Conservation (phyloP, 331 rosid species). For the Dryas integrifolia region DNA sequence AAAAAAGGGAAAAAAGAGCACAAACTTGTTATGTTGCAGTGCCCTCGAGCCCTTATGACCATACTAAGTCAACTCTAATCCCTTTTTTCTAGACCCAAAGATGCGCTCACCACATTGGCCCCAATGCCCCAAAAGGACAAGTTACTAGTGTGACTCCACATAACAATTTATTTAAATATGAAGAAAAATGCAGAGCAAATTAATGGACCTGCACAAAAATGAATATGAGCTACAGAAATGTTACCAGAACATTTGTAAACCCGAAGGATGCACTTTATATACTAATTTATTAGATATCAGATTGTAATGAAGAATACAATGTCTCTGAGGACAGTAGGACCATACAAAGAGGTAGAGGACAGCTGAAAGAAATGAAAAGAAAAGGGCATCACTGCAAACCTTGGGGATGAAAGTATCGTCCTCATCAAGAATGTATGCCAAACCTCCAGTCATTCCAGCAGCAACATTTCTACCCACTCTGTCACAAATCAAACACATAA, state of each 20-base stretch:
- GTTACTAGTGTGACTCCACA: too few relatives aligned
- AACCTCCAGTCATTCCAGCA: conserved; percentile 99
- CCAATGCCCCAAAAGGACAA: too few relatives aligned
- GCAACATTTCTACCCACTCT: conserved; percentile 99
- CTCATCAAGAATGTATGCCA: conserved; percentile 93
- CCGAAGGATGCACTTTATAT: background rate
- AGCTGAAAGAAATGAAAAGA: background rate
- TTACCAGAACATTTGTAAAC: too few relatives aligned
- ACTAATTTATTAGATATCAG: background rate
- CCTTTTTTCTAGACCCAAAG: too few relatives aligned
- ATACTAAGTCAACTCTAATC: too few relatives aligned
- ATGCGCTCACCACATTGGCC: too few relatives aligned
- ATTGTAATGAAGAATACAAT: background rate
- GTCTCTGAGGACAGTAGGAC: background rate
- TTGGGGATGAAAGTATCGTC: conserved; percentile 79
- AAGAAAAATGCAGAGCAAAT: background rate
- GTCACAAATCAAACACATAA: conserved; percentile 34
- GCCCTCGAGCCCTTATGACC: too few relatives aligned
- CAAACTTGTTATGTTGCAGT: too few relatives aligned
- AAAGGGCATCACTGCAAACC: conserved; percentile 44
- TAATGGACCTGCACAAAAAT: too few relatives aligned
- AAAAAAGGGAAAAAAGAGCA: too few relatives aligned
- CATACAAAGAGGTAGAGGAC: background rate
- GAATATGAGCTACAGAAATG: too few relatives aligned
- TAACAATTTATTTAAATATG: too few relatives aligned